A percentile compares a stretch with the other conserved stretches of the same genome.
These are phyloP conservation scores for Ophioceras dolichostomum DNA, from an alignment of 2,329 filamentous ascomycete genomes.

Conservation along the genomic window DNA sequence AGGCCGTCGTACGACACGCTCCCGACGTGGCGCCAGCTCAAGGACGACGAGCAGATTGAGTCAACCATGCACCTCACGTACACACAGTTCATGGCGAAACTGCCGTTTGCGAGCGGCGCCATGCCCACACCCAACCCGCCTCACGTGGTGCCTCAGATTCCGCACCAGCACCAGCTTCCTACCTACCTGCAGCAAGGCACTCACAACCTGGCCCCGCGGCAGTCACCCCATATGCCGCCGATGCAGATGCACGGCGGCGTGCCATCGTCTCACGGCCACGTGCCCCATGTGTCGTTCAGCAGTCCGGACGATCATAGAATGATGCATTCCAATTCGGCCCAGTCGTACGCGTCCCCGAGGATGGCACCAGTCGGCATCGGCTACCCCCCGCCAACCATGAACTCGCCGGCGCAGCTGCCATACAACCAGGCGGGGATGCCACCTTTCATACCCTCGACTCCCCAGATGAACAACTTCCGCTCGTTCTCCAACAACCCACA, in stretches of 20 bases:
- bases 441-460: constrained; percentile 57
- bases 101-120: constrained; percentile 41
- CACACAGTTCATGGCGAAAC: constrained; percentile 65
- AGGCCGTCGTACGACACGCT: constrained; percentile 73
- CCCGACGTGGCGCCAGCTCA: constrained; percentile 68
- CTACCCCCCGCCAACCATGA: constrained; percentile 55
- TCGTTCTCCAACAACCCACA: constrained; percentile 61
- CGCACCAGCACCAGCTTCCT: constrained; percentile 76
- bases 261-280: constrained; percentile 58
- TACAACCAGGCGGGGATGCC: constrained; percentile 62
- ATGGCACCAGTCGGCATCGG: constrained; percentile 54
- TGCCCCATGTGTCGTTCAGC: constrained; percentile 51
- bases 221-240: constrained; percentile 63
- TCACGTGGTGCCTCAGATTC: constrained; percentile 58
- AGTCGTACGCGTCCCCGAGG: constrained; percentile 77
- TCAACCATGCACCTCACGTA: constrained; percentile 57
- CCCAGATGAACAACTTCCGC: constrained; percentile 58
- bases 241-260: constrained; percentile 68
- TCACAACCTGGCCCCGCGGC: constrained; percentile 53
- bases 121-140: constrained; percentile 57
- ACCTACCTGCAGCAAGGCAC: constrained; percentile 68
- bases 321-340: constrained; percentile 73
- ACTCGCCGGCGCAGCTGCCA: constrained; percentile 55
- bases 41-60: constrained; percentile 58
- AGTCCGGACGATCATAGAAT: constrained; percentile 63